These are phyloP conservation scores for Panicum hallii DNA, from an alignment of 202 grass and related monocot species.

Conservation along the genomic window DNA sequence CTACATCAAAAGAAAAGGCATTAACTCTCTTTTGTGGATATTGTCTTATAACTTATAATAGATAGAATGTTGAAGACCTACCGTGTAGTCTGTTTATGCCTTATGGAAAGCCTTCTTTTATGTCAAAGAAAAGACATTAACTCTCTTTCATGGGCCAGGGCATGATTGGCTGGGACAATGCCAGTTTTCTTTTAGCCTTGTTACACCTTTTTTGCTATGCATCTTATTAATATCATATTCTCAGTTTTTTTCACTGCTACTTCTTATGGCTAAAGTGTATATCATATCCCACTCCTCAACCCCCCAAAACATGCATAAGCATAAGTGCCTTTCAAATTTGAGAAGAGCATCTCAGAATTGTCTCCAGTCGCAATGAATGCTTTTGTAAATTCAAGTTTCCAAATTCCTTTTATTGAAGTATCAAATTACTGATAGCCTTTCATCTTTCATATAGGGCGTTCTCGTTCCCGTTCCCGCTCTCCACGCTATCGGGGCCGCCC, in stretches of 20 bases:
- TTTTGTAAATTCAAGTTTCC: slow-evolving; percentile 1
- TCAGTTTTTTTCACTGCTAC: too few species aligned
- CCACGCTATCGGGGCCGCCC: slow-evolving; percentile 69
- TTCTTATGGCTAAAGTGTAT: too few species aligned
- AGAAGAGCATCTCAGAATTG: neutral
- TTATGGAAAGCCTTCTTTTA: neutral
- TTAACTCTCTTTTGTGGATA: too few species aligned
- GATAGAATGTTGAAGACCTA: neutral
- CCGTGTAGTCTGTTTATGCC: neutral
- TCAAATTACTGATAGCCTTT: slow-evolving; percentile 33
- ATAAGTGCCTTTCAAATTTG: neutral
- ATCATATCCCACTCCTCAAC: too few species aligned
- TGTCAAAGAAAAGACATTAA: neutral
- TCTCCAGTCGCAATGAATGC: neutral
- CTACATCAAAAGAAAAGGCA: too few species aligned
- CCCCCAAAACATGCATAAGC: neutral
- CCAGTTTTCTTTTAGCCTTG: neutral
- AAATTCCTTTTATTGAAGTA: neutral
- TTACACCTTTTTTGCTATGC: neutral
- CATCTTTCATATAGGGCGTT: slow-evolving; percentile 53
- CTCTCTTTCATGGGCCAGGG: neutral
- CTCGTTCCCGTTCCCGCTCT: slow-evolving; percentile 76
- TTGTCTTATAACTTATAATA: neutral
- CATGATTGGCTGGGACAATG: neutral
- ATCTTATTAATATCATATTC: neutral